These are phyloP conservation scores for Globomyces sp. DNA, from an alignment of 371 early-diverging fungal genomes.

Conservation along the genomic window DNA sequence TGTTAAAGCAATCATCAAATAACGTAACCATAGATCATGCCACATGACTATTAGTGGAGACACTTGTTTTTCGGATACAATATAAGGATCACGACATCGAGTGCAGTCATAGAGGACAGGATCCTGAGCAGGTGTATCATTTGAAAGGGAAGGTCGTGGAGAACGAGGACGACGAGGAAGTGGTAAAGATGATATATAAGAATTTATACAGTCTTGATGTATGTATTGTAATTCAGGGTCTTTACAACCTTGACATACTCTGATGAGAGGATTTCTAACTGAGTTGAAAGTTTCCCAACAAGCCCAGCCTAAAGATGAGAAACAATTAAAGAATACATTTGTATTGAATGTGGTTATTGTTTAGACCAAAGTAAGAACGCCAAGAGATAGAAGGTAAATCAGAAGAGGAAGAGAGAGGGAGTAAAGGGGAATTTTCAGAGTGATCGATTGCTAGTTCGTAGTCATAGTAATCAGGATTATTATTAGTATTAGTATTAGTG, in stretches of 20 bases:
- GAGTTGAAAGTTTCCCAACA: conserved; percentile 37
- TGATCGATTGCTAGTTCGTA: too few relatives aligned
- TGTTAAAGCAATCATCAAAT: conserved; percentile 29
- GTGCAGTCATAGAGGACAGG: conserved; percentile 29
- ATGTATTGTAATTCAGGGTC: conserved; percentile 47
- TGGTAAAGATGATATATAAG: conserved; percentile 31
- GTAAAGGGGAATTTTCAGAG: too few relatives aligned
- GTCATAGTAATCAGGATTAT: too few relatives aligned
- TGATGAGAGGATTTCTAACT: conserved; percentile 32
- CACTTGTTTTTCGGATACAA: conserved; percentile 26
- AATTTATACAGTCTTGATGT: conserved; percentile 44
- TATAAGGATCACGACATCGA: conserved; percentile 36
- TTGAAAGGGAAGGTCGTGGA: conserved; percentile 7
- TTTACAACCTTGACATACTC: conserved; percentile 45
- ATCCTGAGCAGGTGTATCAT: neutral
- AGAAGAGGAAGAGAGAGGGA: too few relatives aligned
- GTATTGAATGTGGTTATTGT: too few relatives aligned
- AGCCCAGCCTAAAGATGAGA: conserved; percentile 25
- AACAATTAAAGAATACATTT: too few relatives aligned
- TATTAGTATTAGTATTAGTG: too few relatives aligned
- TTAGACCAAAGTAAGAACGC: too few relatives aligned
- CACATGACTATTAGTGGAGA: conserved; percentile 25
- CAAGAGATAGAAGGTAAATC: too few relatives aligned
- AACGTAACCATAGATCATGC: conserved; percentile 30
- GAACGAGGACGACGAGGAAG: conserved; percentile 17